These are phyloP conservation scores for Lasiosphaeria miniovina DNA, from an alignment of 495 filamentous ascomycete species.

Conservation along the genomic window DNA sequence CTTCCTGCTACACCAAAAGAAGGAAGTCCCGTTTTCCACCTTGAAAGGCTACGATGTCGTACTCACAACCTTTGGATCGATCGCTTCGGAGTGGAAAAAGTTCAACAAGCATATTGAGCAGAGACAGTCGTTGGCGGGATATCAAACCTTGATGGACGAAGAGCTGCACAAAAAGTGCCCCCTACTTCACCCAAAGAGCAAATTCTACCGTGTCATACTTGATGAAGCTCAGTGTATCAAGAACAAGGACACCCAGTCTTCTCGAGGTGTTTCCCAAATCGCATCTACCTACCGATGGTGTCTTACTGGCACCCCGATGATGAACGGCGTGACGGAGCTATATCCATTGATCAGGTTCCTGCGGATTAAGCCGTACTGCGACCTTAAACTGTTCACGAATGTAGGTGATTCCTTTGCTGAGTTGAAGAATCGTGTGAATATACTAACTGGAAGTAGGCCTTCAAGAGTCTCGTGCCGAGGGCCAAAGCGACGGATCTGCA, in stretches of 20 bases:
- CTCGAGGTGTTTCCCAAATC: constrained; percentile 60
- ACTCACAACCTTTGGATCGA: constrained; percentile 83
- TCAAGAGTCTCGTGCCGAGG: constrained; percentile 33
- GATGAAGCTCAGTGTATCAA: constrained; percentile 96
- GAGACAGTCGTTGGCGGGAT: constrained; percentile 11
- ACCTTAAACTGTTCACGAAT: constrained; percentile 54
- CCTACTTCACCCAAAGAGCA: constrained; percentile 60
- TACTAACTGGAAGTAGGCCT: constrained; percentile 25
- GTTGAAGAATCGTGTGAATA: neutral
- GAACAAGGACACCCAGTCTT: constrained; percentile 68
- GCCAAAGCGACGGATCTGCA: constrained; percentile 25
- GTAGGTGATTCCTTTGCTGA: constrained; percentile 36
- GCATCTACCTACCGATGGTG: constrained; percentile 70
- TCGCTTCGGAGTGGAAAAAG: constrained; percentile 66
- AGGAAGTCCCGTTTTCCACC: constrained; percentile 54
- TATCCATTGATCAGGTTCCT: constrained; percentile 81
- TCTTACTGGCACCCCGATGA: constrained; percentile 92
- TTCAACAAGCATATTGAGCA: constrained; percentile 21
- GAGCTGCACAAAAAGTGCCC: constrained; percentile 45
- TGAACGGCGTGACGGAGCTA: constrained; percentile 83
- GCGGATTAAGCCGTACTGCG: constrained; percentile 74
- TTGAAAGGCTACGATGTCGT: constrained; percentile 76
- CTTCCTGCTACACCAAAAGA: constrained; percentile 60
- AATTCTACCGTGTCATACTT: constrained; percentile 83
- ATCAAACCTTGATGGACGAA: constrained; percentile 20